Conservation (phyloP, 768 basidiomycete species). For the Austroboletus eburneus region DNA sequence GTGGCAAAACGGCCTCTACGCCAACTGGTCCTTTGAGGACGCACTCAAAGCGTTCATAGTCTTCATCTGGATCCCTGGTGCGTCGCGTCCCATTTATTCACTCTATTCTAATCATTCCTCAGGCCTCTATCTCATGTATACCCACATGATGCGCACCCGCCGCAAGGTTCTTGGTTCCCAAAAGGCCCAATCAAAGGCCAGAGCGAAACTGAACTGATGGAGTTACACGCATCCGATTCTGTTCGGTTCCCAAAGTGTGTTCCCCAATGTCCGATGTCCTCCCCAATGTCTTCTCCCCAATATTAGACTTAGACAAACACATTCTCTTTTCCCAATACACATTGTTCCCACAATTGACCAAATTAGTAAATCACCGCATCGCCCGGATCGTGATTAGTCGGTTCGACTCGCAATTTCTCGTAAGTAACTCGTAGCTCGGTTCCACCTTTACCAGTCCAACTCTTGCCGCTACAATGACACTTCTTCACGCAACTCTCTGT, state of each 20-base stretch:
- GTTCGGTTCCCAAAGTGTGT: background rate
- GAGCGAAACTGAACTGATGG: constrained; percentile 21
- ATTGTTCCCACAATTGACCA: background rate
- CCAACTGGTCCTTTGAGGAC: constrained; percentile 53
- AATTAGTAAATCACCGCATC: background rate
- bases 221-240: no score
- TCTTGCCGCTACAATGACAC: constrained; percentile 9
- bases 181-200: constrained; percentile 29
- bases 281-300: no score
- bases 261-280: background rate
- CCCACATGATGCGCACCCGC: constrained; percentile 57
- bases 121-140: constrained; percentile 54
- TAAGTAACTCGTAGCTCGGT: constrained; percentile 1
- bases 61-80: constrained; percentile 87
- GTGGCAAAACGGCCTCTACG: constrained; percentile 38
- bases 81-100: constrained; percentile 13
- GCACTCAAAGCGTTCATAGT: constrained; percentile 60
- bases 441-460: no score
- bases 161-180: constrained; percentile 46
- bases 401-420: constrained; percentile 10
- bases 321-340: constrained; percentile 21
- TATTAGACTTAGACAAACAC: background rate
- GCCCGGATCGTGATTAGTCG: constrained; percentile 6
- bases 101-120: background rate
- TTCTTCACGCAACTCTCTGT: constrained; percentile 1